Evolutionary conservation across 345 rosid genomes (phyloP), one percentile per base, ranked within the genome.

Genomic region (Euphorbia tirucalli): DNA sequence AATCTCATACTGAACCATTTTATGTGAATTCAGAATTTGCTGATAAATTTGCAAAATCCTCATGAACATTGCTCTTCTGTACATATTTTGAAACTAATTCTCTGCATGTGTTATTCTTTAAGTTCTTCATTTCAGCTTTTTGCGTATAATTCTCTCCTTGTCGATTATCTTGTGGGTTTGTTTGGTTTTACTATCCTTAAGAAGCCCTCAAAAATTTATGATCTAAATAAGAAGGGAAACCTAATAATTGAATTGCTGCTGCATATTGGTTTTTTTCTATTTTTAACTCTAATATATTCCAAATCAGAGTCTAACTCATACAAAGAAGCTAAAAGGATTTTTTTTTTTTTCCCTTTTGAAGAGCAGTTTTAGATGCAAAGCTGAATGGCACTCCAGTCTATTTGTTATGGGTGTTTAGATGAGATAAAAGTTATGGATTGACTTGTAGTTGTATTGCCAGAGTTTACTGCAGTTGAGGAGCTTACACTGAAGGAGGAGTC

Each of bases 401-500:
- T 64, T 50, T 50, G 25, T 35, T 31, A 2, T 44, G 64, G 43
- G 27, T 66, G 4, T 66, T 19, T 69, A 4, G 57, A 14, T 21
- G 14, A 44, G 32, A 66, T 41, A 48, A 54, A 11, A 44, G 61
- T 32, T 19, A 19, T 48, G 30, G 68, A 69, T 60, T 74, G 76
- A 71, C 61, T 31, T 70, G 44, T 32, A 61, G 2, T 37, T 61
- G 61, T 14, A 11, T 60, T 61, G 58, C 49, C 50, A 90, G 99
- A 89, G 74, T 62, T 39, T 56, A 81, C 87, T 72, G 61, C 75
- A 11, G 19, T 65, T 56, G 80, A 75, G 75, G 92, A 82, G 74
- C 79, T 83, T 78, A 71, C 79, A 6, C 75, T 73, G 43, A 87
- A 84, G 75, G 86, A 88, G 49, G 90, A 90, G 80, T 69, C 86